A percentile compares a stretch with the other conserved stretches of the same genome.
Evolutionary conservation across 805 yeast species (phyloP).

Genomic region (Naumovozyma baii): DNA sequence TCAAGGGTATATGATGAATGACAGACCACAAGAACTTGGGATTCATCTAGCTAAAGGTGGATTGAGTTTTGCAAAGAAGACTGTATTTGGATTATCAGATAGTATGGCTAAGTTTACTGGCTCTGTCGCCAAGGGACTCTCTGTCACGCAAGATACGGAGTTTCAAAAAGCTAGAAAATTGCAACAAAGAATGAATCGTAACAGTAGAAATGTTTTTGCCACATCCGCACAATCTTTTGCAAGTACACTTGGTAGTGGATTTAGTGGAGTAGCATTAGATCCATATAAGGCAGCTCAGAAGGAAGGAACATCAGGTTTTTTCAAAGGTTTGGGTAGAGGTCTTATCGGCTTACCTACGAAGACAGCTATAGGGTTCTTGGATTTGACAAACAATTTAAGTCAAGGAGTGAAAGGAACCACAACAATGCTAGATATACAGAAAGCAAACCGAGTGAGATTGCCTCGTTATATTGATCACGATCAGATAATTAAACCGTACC

Average conservation of each 20-base stretch:
- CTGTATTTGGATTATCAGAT: constrained; percentile 91
- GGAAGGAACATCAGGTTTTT: constrained; percentile 86
- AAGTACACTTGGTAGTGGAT: constrained; percentile 78
- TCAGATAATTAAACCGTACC: constrained; percentile 63
- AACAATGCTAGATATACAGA: constrained; percentile 73
- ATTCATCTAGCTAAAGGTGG: constrained; percentile 96
- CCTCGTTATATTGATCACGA: constrained; percentile 67
- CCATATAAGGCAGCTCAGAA: constrained; percentile 85
- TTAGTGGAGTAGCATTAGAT: constrained; percentile 80
- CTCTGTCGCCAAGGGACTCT: constrained; percentile 85
- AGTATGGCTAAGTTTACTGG: constrained; percentile 89
- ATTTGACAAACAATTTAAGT: constrained; percentile 82
- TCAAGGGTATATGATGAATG: constrained; percentile 88
- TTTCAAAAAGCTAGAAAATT: constrained; percentile 77
- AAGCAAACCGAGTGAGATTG: constrained; percentile 67
- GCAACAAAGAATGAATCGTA: constrained; percentile 66
- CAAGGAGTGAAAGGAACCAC: constrained; percentile 93
- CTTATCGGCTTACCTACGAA: constrained; percentile 93
- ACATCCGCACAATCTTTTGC: constrained; percentile 83
- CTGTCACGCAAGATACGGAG: constrained; percentile 76
- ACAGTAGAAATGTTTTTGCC: constrained; percentile 75
- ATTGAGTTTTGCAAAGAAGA: constrained; percentile 82
- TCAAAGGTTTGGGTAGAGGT: constrained; percentile 91
- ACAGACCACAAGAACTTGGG: constrained; percentile 92
- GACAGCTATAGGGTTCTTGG: constrained; percentile 91